Percentiles rank a stretch among this genome's conserved stretches.
Evolutionary conservation across 2,329 filamentous ascomycete species (phyloP).

Genomic region (Aspergillaceae sp.): DNA sequence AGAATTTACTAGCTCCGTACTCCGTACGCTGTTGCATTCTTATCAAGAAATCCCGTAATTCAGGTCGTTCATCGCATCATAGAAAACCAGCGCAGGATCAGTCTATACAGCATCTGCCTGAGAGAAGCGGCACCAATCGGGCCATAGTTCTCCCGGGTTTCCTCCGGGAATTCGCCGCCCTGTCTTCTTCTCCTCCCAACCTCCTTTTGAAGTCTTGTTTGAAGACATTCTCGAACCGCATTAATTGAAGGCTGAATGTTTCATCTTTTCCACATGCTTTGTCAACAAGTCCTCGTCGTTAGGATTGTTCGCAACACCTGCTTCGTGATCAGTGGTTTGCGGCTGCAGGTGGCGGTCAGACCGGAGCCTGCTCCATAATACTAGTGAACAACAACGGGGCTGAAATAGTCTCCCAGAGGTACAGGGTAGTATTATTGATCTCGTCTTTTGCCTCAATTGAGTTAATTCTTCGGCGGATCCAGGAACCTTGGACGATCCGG

Average conservation of each 20-base stretch:
- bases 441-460: background rate
- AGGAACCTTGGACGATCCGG: background rate
- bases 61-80: no score
- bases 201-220: background rate
- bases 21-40: no score
- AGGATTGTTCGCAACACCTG: no score
- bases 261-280: background rate
- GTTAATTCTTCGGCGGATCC: background rate
- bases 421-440: background rate
- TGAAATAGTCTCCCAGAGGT: no score
- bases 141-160: background rate
- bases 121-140: background rate
- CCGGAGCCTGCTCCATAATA: no score
- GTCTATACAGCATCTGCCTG: background rate
- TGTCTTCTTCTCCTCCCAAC: background rate
- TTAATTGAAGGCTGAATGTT: background rate
- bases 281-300: no score
- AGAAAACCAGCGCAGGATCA: no score
- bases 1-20: no score
- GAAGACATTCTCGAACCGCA: background rate
- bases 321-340: no score
- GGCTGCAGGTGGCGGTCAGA: no score
- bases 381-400: no score
- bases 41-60: no score
- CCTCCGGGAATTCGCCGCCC: background rate